Evolutionary conservation across 305 asterid genomes (phyloP), one percentile per base, ranked within the genome.

Genomic region (Fraxinus xanthoxyloides): DNA sequence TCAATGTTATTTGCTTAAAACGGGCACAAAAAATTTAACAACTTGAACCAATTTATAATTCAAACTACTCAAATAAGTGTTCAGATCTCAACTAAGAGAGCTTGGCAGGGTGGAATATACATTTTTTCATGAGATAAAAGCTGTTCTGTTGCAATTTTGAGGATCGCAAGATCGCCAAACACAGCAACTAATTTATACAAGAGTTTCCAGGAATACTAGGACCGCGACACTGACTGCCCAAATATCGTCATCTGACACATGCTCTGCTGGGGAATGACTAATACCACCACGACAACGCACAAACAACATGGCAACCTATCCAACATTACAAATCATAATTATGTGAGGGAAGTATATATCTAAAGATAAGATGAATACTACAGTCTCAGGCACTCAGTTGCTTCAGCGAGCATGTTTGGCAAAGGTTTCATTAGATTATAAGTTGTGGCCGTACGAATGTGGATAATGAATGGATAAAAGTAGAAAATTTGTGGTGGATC

Each of bases 251-350:
- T 91, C 97, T 36, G 84, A 77, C 43, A 93, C 98, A 87, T 92
- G 92, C 90, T 96, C 99, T 3, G 89, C 97, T 1, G 99, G 99
- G 35, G 99, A 96, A 86, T 96, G 99, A 86, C 98, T 96, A 56
- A 93, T 89, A 32, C 99, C 99, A 36, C 99, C 98, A 13, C 97
- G 98, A 36, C 99, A 96, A 5, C 98, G 95, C 75, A 96, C 97
- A 84, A 96, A 96, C 56, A 96, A 84, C 98, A 94, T 96, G n/a
- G 92, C 98, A 7, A 93, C 97, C 99, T 95, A 79, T 59, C 21
- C 80, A 82, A 75, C 77, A 38, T 46, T 46, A 24, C 61, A 46
- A 70, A 70, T 31, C 43, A 70, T 65, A 3, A 26, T 10, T 15
- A 31, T 31, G 75, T 28, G 12, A 17, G 23, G 19, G 7, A 15